Evolutionary conservation across 345 rosid species (phyloP).

Genomic region (Ceriops tagal): DNA sequence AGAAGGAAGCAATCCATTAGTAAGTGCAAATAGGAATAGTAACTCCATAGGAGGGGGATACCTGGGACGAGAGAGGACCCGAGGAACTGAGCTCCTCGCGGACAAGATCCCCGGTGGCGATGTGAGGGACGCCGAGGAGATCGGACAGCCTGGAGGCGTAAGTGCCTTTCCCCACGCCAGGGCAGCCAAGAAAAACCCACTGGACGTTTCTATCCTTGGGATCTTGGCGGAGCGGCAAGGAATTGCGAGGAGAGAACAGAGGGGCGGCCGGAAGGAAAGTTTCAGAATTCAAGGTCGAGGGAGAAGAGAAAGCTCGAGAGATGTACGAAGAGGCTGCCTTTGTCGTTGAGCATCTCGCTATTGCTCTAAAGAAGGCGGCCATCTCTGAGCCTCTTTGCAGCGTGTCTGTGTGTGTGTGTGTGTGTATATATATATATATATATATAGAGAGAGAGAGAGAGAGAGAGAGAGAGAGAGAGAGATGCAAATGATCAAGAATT

Average conservation of each 20-base stretch:
- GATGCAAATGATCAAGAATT: neutral
- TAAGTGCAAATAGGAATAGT: too few species aligned
- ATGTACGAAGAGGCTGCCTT: too few species aligned
- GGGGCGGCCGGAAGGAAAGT: slow-evolving; percentile 36
- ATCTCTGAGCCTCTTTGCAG: slow-evolving; percentile 1
- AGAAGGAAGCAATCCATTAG: too few species aligned
- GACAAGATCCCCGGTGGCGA: slow-evolving; percentile 98
- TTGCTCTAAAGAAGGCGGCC: slow-evolving; percentile 10
- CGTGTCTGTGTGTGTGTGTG: too few species aligned
- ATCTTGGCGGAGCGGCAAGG: slow-evolving; percentile 23
- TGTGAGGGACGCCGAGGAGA: slow-evolving; percentile 86
- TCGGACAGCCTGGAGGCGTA: slow-evolving; percentile 86
- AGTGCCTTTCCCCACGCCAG: slow-evolving; percentile 98
- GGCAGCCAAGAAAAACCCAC: slow-evolving; percentile 98
- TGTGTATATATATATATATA: too few species aligned
- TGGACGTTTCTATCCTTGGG: slow-evolving; percentile 51
- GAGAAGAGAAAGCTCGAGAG: neutral
- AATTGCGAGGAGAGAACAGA: slow-evolving; percentile 17
- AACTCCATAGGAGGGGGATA: neutral
- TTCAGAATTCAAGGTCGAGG: slow-evolving; percentile 35
- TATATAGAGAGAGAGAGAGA: neutral
- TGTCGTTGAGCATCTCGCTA: neutral
- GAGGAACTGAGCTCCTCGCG: slow-evolving; percentile 84
- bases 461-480: neutral
- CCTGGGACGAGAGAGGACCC: slow-evolving; percentile 79